Percentiles rank a stretch among this genome's conserved stretches.
Conservation (phyloP, 106 monocot species). For the Allium sativum region DNA sequence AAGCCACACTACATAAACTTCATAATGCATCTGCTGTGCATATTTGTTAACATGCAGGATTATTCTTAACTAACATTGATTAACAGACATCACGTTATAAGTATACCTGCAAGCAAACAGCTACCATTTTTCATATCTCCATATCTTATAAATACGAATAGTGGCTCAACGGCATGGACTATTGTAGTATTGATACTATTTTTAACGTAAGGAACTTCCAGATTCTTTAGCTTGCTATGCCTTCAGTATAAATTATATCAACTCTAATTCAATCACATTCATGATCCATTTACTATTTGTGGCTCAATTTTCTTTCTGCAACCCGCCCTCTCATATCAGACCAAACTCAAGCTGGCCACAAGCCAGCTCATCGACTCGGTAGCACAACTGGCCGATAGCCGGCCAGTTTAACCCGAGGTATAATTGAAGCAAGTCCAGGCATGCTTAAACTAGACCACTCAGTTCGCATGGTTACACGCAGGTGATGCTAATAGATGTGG, state of each 20-base stretch:
- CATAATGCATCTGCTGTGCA: too few species aligned
- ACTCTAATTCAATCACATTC: slow-evolving; percentile 34
- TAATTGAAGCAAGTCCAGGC: slow-evolving; percentile 8
- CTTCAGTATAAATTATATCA: slow-evolving; percentile 37
- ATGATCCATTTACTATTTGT: slow-evolving; percentile 1
- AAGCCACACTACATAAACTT: too few species aligned
- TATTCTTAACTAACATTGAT: too few species aligned
- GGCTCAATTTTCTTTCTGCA: background rate
- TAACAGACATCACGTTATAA: too few species aligned
- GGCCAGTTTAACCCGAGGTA: background rate
- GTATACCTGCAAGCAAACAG: too few species aligned
- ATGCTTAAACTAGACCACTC: slow-evolving; percentile 1
- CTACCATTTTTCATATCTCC: too few species aligned
- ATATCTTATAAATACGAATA: background rate
- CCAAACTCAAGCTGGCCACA: background rate
- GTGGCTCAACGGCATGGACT: slow-evolving; percentile 21
- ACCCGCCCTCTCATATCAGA: background rate
- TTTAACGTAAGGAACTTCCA: slow-evolving; percentile 42
- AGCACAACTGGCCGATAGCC: background rate
- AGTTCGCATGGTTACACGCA: slow-evolving; percentile 16
- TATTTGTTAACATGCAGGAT: too few species aligned
- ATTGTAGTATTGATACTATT: slow-evolving; percentile 14
- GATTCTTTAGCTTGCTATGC: slow-evolving; percentile 23
- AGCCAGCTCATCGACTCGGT: background rate
- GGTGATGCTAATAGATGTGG: background rate